Base-by-base conservation (phyloP, 805 yeast genomes). In the Wickerhamomyces kurtzmanii region DNA sequence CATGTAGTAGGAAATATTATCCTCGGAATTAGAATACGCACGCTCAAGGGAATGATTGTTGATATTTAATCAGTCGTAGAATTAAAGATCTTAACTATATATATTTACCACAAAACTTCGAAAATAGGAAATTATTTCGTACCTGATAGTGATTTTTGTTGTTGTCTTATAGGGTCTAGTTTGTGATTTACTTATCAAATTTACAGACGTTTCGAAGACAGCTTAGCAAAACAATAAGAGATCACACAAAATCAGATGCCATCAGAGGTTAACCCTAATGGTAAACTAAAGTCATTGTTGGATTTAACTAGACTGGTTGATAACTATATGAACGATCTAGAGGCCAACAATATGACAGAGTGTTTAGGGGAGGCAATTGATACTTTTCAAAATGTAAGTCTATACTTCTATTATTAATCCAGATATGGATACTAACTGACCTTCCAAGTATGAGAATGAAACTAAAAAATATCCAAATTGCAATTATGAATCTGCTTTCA, bases 401-500 rank as follows among this genome's bases (percentile, higher is more conserved):
- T 11, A 3, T 5, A 5, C 8, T 6, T n/a, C n/a, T n/a, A n/a
- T n/a, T n/a, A n/a, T n/a, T n/a, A 4, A 4, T 7, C 8, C 26
- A 6, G 12, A 13, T 13, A 4, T 11, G 11, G 11, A 14, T 13
- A 8, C 7, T 8, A 4, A 11, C 12, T 10, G 14, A 11, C 12
- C 9, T 15, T 15, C 6, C 15, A 28, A n/a, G 30, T 29, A 29
- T 24, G 22, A 15, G 8, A 15, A 13, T 9, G 28, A 29, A 13
- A 13, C 25, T 4, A 10, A 17, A 8, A 29, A 24, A 10, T 10
- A 12, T 15, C 6, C 7, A 5, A 14, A 26, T 4, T 17, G 21
- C 6, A 40, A 41, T 18, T 30, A 33, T 19, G 39, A 39, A 16
- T 28, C 30, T 18, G 42, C 45, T 15, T 41, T 18, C 12, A 24